phyloP scores from a whole-genome alignment of 768 basidiomycete species.

The Lactifluus hygrophoroides region DNA sequence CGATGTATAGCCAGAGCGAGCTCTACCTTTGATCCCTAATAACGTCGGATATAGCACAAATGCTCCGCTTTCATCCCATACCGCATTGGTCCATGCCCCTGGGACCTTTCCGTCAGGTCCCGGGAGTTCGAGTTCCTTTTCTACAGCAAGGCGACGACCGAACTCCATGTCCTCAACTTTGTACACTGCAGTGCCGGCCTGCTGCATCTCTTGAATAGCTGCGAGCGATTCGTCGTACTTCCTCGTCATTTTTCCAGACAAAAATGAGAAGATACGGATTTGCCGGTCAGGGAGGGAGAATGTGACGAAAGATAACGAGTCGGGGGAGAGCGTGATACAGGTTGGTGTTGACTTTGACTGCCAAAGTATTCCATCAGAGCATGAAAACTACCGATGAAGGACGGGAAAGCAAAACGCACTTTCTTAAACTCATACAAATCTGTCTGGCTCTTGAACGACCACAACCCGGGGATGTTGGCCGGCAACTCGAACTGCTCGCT shows the following conservation, averaged over 20 bases:
- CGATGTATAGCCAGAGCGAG: background rate
- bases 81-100: constrained; percentile 76
- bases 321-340: constrained; percentile 85
- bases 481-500: constrained; percentile 82
- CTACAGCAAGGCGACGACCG: constrained; percentile 87
- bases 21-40: constrained; percentile 85
- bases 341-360: constrained; percentile 90
- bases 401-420: constrained; percentile 35
- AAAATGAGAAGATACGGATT: constrained; percentile 88
- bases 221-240: constrained; percentile 92
- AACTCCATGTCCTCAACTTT: constrained; percentile 99
- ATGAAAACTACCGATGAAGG: background rate
- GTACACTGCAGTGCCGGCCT: constrained; percentile 88
- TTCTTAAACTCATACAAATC: constrained; percentile 99
- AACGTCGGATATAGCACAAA: constrained; percentile 92
- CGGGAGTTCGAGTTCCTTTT: constrained; percentile 82
- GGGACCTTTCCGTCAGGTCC: constrained; percentile 64
- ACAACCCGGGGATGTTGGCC: constrained; percentile 65
- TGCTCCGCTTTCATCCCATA: constrained; percentile 98
- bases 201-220: constrained; percentile 98
- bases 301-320: constrained; percentile 82
- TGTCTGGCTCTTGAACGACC: constrained; percentile 86
- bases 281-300: constrained; percentile 92
- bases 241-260: constrained; percentile 79
- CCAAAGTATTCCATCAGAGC: background rate